Evolutionary conservation across 768 basidiomycete genomes (phyloP).

Genomic region (Boletus tylopilopsis): DNA sequence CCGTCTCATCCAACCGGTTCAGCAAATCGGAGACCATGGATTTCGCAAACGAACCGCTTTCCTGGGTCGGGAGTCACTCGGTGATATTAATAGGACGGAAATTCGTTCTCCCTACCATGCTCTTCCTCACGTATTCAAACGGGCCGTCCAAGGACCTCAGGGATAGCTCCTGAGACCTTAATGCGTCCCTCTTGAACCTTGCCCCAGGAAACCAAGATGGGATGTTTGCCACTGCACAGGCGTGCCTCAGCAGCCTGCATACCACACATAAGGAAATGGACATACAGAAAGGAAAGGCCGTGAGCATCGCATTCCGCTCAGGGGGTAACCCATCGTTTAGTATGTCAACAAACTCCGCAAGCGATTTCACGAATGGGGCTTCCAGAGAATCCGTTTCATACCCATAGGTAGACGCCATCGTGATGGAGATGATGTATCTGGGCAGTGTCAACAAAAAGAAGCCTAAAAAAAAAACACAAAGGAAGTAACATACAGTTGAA

Average conservation of each 20-base stretch:
- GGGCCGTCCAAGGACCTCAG: slow-evolving; percentile 22
- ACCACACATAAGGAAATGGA: not conserved
- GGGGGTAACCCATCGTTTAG: slow-evolving; percentile 23
- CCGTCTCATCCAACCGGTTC: slow-evolving; percentile 11
- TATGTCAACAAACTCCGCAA: slow-evolving; percentile 21
- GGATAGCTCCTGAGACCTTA: slow-evolving; percentile 26
- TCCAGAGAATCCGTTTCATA: slow-evolving; percentile 27
- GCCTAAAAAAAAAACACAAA: not conserved
- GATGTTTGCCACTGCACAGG: slow-evolving; percentile 22
- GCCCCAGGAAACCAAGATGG: slow-evolving; percentile 31
- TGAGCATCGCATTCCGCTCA: slow-evolving; percentile 26
- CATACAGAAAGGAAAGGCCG: slow-evolving; percentile 30
- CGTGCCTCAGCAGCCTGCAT: slow-evolving; percentile 1
- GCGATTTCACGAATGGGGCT: slow-evolving; percentile 24
- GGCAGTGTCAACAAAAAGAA: not conserved
- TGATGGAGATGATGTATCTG: slow-evolving; percentile 31
- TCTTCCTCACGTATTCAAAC: slow-evolving; percentile 27
- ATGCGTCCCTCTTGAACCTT: slow-evolving; percentile 25
- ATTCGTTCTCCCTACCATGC: slow-evolving; percentile 18
- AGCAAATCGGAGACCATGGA: slow-evolving; percentile 31
- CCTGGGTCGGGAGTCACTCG: slow-evolving; percentile 14
- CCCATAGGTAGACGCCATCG: slow-evolving; percentile 30
- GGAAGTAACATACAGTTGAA: slow-evolving; percentile 17
- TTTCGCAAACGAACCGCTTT: slow-evolving; percentile 19
- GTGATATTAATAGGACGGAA: not conserved